Percentiles rank a stretch among this genome's conserved stretches.
Evolutionary conservation across 2,329 filamentous ascomycete species (phyloP).

Genomic region (Nakataea oryzae): DNA sequence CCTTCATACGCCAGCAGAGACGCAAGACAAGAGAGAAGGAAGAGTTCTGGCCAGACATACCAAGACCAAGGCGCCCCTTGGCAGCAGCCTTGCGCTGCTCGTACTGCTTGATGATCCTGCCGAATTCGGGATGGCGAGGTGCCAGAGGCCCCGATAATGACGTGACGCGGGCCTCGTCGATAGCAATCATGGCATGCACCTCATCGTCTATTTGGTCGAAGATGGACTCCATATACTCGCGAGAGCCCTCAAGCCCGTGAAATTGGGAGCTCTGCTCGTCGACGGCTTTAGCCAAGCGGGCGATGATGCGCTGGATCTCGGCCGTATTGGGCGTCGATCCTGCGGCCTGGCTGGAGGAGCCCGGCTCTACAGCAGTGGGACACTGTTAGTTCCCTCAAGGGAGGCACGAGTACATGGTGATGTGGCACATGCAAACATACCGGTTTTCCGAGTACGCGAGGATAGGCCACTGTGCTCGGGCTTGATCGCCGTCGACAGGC

Average conservation of each 20-base stretch:
- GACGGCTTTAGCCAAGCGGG: background rate
- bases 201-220: background rate
- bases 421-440: background rate
- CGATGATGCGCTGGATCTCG: background rate
- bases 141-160: background rate
- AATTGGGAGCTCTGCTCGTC: background rate
- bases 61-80: background rate
- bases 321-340: background rate
- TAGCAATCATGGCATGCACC: background rate
- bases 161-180: background rate
- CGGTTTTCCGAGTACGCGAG: background rate
- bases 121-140: background rate
- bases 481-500: background rate
- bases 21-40: background rate
- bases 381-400: background rate
- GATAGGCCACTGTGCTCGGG: background rate
- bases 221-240: background rate
- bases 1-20: background rate
- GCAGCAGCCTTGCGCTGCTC: background rate
- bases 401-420: background rate
- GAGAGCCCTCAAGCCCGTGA: background rate
- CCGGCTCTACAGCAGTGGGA: background rate
- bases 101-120: background rate
- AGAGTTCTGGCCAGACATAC: background rate
- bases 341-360: background rate